Evolutionary conservation across 768 basidiomycete genomes (phyloP), one percentile per base, ranked within the genome.

Genomic region (Dioszegia crocea): DNA sequence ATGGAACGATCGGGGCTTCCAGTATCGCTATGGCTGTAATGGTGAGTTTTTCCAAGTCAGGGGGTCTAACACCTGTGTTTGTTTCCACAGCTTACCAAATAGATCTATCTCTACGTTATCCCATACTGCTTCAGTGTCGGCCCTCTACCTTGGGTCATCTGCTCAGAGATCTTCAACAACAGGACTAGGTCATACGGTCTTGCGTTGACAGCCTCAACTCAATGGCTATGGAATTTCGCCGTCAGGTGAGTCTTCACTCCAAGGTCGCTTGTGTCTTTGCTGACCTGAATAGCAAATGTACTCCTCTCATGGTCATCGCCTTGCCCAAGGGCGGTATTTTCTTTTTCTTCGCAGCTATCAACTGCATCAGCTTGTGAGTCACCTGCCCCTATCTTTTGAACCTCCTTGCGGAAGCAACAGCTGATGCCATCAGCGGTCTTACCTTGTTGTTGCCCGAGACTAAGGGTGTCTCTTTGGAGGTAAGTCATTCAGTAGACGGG

Each of bases 51-150:
- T 11, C 11, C 38, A 4, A 5, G 24, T 16, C 26, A 8, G 8
- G n/a, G 40, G 36, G 36, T 31, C 16, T 19, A 9, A 24, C 11
- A 19, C n/a, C 5, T 53, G 38, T 8, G 29, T n/a, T n/a, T 19
- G 6, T 11, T 8, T 9, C 24, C n/a, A 8, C 10, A 16, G 30
- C 48, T 58, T 41, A 58, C 39, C 3, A 24, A 23, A 19, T 84
- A 89, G 84, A 77, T 91, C 27, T 92, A 91, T 71, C 83, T 91
- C 54, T 92, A 88, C 67, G 88, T 90, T 41, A 86, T 85, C 73
- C 90, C 90, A 76, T 91, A 91, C 76, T 88, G 86, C 3, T 86
- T 90, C 84, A 88, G 68, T 9, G 89, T 88, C 85, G 89, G 88
- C 19, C 84, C 84, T n/a, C 75, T 81, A 12, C 86, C 82, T 16